phyloP scores from a whole-genome alignment of 163 green algal genomes.

The Coccomyxa subellipsoidea region DNA sequence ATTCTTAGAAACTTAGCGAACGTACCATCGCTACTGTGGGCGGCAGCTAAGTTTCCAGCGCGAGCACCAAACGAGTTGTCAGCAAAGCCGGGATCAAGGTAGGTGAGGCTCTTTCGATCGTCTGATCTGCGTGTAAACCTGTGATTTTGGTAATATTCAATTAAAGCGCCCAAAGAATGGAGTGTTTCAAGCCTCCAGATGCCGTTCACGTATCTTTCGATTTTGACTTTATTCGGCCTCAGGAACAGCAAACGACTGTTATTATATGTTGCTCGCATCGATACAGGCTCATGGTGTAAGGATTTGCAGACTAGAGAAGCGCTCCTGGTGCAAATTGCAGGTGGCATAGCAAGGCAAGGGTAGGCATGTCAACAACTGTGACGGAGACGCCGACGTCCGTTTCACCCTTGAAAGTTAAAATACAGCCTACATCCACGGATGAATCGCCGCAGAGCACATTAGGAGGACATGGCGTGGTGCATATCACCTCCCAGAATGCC shows the following conservation, averaged over 20 bases:
- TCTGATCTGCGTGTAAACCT: no score
- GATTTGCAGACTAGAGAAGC: no score
- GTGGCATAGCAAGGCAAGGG: background rate
- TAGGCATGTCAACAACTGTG: background rate
- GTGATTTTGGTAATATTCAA: background rate
- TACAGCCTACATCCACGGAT: background rate
- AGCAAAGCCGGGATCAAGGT: background rate
- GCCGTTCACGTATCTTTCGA: no score
- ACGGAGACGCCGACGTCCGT: background rate
- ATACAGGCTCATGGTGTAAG: no score
- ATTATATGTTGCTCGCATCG: no score
- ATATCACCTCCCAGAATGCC: background rate
- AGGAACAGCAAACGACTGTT: no score
- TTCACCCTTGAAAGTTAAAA: background rate
- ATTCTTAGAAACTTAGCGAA: no score
- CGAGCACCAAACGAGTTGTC: background rate
- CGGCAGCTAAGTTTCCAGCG: background rate
- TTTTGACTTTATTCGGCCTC: no score
- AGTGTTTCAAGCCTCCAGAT: no score
- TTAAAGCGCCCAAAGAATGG: background rate
- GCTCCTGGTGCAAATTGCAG: background rate
- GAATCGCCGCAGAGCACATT: no score
- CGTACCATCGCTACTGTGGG: no score
- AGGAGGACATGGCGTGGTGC: background rate
- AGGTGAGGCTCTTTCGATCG: background rate